Conservation (phyloP, 1,284 basidiomycete species). For the Coniferiporia weirii region DNA sequence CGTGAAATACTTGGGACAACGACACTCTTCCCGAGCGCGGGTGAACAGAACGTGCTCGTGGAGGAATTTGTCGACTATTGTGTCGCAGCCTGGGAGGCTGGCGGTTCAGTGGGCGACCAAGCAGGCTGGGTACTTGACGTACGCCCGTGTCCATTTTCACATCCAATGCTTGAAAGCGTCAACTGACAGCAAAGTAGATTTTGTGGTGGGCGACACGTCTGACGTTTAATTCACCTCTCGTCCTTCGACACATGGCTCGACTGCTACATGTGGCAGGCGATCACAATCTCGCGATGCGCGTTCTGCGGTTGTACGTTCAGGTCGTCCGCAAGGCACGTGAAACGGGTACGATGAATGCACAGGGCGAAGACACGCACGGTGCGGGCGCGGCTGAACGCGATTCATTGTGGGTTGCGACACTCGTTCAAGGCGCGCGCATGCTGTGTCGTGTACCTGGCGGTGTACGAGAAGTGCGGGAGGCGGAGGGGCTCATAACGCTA, state of each 20-base stretch:
- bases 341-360: constrained; percentile 33
- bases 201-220: constrained; percentile 89
- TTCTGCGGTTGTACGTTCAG: constrained; percentile 78
- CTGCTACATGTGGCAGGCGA: constrained; percentile 65
- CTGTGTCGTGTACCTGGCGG: constrained; percentile 46
- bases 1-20: constrained; percentile 58
- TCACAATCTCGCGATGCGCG: constrained; percentile 63
- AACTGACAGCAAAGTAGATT: constrained; percentile 39
- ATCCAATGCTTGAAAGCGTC: constrained; percentile 9
- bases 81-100: constrained; percentile 76
- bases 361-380: constrained; percentile 21
- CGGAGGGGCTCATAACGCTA: constrained; percentile 49
- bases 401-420: constrained; percentile 61
- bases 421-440: constrained; percentile 73
- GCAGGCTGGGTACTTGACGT: constrained; percentile 73
- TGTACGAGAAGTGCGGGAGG: constrained; percentile 54
- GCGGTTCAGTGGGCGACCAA: constrained; percentile 53
- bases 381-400: constrained; percentile 31
- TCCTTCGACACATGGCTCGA: constrained; percentile 79
- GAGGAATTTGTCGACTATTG: constrained; percentile 82
- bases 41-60: constrained; percentile 74
- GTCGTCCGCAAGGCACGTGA: constrained; percentile 77
- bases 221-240: constrained; percentile 85
- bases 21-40: constrained; percentile 81
- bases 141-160: constrained; percentile 34